Base-by-base conservation (phyloP, 2,329 filamentous ascomycete species). In the Drechslerella coelobrocha region DNA sequence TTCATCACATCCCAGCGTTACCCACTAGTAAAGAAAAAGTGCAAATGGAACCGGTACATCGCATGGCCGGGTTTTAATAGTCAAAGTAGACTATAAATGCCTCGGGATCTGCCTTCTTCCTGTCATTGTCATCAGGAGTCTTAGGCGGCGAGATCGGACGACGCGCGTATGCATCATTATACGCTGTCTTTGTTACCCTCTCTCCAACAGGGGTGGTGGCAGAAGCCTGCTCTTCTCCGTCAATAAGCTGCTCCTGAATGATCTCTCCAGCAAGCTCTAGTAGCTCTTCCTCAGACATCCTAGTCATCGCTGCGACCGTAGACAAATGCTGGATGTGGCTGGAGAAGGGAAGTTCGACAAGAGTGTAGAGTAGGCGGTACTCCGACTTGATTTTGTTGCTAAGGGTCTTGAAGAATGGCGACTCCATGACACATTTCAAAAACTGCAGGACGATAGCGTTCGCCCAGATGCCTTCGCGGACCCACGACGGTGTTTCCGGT, bases 301-400 rank as follows among this genome's bases (percentile, higher is more conserved):
- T 52, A 19, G 37, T 57, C 1, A 62, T 21, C 2, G 45, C 45
- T 12, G 57, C 65, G n/a, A 47, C 37, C 9, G 56, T 56, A 0
- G 57, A 47, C n/a, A 69, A 34, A 31, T 69, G 43, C 17, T 69
- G 65, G 10, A 57, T 57, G 17, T 69, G 65, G 45, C 53, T 61
- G n/a, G 65, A 61, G 57, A 69, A 69, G 14, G 65, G 57, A 21
- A 59, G 37, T 8, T 69, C 65, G 47, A 69, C 37, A n/a, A 69
- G 43, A 6, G 57, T 51, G 27, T 61, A 69, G 3, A 69, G 57
- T 5, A 62, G 52, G 24, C 52, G 24, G 23, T 62, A 69, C 17
- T 69, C 50, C 1, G 52, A 61, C 59, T 52, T 61, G 19, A 62
- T n/a, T 4, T 69, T 57, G 19, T 61, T 57, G 12, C 27, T 54